Percentiles rank a stretch among this genome's conserved stretches.
Evolutionary conservation across 495 filamentous ascomycete species (phyloP).

Genomic region (Penicillium parvum): DNA sequence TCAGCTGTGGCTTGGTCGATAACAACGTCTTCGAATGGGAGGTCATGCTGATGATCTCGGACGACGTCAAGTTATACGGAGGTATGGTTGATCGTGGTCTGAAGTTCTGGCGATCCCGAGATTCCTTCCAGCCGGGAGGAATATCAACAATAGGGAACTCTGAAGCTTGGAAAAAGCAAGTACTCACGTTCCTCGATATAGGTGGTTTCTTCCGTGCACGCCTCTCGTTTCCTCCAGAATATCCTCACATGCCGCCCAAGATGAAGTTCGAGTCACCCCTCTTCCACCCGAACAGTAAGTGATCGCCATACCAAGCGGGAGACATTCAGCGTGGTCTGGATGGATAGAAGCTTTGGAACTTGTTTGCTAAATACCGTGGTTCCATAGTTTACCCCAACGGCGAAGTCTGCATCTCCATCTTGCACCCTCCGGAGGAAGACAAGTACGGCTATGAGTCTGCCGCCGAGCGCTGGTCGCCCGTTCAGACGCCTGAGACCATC

Average conservation of each 20-base stretch:
- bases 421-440: slow-evolving; percentile 95
- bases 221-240: slow-evolving; percentile 73
- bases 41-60: slow-evolving; percentile 97
- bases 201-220: slow-evolving; percentile 85
- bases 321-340: too few relatives aligned
- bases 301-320: slow-evolving; percentile 3
- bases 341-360: too few relatives aligned
- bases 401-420: slow-evolving; percentile 93
- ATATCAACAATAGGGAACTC: not conserved
- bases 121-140: not conserved
- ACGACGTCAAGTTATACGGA: slow-evolving; percentile 94
- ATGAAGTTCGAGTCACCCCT: slow-evolving; percentile 86
- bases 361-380: not conserved
- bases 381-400: slow-evolving; percentile 74
- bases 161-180: not conserved
- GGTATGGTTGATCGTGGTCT: slow-evolving; percentile 46
- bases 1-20: slow-evolving; percentile 83
- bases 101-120: not conserved
- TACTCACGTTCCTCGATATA: slow-evolving; percentile 28
- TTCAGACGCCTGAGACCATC: slow-evolving; percentile 95
- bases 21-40: slow-evolving; percentile 99
- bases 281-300: slow-evolving; percentile 86
- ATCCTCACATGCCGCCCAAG: slow-evolving; percentile 85
- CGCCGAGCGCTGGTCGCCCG: slow-evolving; percentile 93
- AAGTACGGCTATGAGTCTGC: slow-evolving; percentile 91